Base-by-base conservation (phyloP, 306 rosid species). In the Castanea mollissima region DNA sequence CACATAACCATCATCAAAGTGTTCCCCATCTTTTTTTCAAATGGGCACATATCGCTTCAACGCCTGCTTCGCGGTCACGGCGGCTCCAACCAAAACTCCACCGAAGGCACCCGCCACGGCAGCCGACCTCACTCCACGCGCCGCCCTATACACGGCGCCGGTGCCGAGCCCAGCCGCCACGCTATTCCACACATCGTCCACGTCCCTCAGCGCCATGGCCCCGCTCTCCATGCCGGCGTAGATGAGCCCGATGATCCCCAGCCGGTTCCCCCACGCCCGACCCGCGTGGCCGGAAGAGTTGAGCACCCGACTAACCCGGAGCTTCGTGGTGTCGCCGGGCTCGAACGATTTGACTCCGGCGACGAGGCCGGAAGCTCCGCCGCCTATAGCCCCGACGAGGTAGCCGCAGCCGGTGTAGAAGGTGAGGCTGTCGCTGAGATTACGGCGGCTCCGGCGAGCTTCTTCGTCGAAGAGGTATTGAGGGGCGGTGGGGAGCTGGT, bases 141-240 rank as follows among this genome's bases (percentile, higher is more conserved):
- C 94, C 3, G 97, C 98, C 1, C 99, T 87, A 74, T 89, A 95
- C 83, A 95, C 67, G 3, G 91, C 97, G 0, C 98, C 99, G 0
- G 99, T 91, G 1, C 93, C 92, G 0, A 95, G 94, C 75, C 99
- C 99, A 0, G 99, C 97, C 4, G 87, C 97, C 4, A 92, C 91
- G 79, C 98, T 85, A 62, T 92, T 95, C 94, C 95, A 95, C 9
- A 89, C 94, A 55, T 95, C 99, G 60, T 92, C 99, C 0, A 91
- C 84, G 27, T 95, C 99, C 68, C 99, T 91, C 32, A 55, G 72
- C 3, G 88, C 92, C 60, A 71, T 86, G 62, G 88, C 78, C 65
- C 97, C 98, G 69, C 98, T 91, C 90, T 96, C 99, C 38, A 88
- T 82, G 3, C 97, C 99, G 5, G 99, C 96, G 62, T 84, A 96